A percentile compares a stretch with the other conserved stretches of the same genome.
Conservation (phyloP, 352 stramenopile species). For the Phytophthora meadii region DNA sequence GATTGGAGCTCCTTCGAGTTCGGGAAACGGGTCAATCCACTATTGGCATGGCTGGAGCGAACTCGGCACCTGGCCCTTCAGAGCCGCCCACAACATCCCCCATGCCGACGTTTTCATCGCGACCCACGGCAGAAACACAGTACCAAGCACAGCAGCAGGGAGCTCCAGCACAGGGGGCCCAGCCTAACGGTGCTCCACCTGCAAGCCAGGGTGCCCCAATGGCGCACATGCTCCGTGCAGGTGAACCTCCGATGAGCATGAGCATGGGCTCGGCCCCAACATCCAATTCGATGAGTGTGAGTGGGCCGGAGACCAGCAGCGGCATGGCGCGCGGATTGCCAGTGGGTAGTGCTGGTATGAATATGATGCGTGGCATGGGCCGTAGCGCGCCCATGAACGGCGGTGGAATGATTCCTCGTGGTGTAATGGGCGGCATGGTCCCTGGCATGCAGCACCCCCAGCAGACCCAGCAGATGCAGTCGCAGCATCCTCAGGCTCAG, state of each 20-base stretch:
- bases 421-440: constrained; percentile 70
- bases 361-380: constrained; percentile 75
- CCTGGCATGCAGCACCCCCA: constrained; percentile 74
- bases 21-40: constrained; percentile 84
- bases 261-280: constrained; percentile 53
- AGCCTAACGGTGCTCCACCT: constrained; percentile 39
- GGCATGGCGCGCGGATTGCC: constrained; percentile 54
- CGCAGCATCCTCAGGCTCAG: constrained; percentile 66
- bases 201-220: constrained; percentile 52
- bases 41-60: constrained; percentile 84
- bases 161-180: constrained; percentile 29
- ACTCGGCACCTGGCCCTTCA: constrained; percentile 78
- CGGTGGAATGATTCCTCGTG: constrained; percentile 68
- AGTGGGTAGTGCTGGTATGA: constrained; percentile 58
- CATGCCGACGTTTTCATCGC: constrained; percentile 85
- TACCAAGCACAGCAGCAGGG: constrained; percentile 62
- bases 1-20: constrained; percentile 77
- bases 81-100: constrained; percentile 86
- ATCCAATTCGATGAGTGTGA: constrained; percentile 45
- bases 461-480: constrained; percentile 58
- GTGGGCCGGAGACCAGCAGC: constrained; percentile 53
- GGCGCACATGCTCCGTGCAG: constrained; percentile 58
- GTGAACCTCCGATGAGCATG: constrained; percentile 58
- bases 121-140: constrained; percentile 65
- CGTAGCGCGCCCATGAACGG: constrained; percentile 64